Percentiles rank a stretch among this genome's conserved stretches.
Conservation (phyloP, 306 rosid species). For the Carpinus fangiana region DNA sequence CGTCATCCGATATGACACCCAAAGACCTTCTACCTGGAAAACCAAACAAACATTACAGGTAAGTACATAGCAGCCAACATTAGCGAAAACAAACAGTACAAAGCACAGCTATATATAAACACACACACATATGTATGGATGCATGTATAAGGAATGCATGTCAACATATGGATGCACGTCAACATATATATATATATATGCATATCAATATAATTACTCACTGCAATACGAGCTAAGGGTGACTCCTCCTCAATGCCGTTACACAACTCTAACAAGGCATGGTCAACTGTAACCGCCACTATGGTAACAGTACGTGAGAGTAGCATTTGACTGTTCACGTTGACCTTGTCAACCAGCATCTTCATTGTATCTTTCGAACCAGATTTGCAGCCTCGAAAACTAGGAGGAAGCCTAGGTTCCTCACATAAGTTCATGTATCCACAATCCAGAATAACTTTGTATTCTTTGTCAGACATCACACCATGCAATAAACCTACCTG, state of each 20-base stretch:
- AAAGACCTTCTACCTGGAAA: conserved; percentile 91
- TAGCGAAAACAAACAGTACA: neutral
- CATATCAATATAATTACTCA: conserved; percentile 45
- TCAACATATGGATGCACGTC: too few species aligned
- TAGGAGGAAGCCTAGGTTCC: conserved; percentile 83
- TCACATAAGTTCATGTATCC: conserved; percentile 72
- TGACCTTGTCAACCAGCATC: conserved; percentile 92
- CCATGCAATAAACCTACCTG: conserved; percentile 88
- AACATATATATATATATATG: neutral
- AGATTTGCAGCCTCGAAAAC: conserved; percentile 83
- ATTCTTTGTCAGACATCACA: conserved; percentile 86
- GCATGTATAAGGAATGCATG: neutral
- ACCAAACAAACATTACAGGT: conserved; percentile 21
- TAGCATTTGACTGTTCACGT: conserved; percentile 72
- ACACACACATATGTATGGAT: neutral
- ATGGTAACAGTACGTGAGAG: conserved; percentile 79
- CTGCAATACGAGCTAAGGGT: conserved; percentile 85
- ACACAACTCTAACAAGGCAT: conserved; percentile 87
- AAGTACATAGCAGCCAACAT: conserved; percentile 10
- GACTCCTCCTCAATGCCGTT: conserved; percentile 70
- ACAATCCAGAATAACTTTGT: conserved; percentile 93
- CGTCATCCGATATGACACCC: conserved; percentile 95
- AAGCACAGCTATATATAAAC: conserved; percentile 4
- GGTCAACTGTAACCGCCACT: conserved; percentile 65
- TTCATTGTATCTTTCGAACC: conserved; percentile 68